Evolutionary conservation across 805 yeast genomes (phyloP), one percentile per base, ranked within the genome.

Genomic region (Nakazawaea populi): DNA sequence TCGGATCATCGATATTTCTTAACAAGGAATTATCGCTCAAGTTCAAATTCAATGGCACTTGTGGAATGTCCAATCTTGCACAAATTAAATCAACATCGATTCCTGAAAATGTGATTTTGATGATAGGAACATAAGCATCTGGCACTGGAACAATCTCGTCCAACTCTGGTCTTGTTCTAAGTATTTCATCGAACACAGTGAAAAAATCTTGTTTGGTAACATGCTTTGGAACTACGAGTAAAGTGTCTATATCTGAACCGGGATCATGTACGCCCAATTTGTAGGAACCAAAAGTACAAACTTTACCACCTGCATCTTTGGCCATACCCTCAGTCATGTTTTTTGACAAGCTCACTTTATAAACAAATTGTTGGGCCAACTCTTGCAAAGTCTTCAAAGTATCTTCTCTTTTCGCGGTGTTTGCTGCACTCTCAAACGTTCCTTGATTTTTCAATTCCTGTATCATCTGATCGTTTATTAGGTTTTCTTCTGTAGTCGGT

Each of bases 301-400:
- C 82, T 65, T 94, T 94, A 37, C 99, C 99, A 38, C 99, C 99
- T 0, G 98, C 96, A 67, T 94, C 99, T 51, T 73, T 77, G 0
- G 98, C 96, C 97, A 94, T 90, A 2, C 97, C 97, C 54, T 94
- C 98, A 36, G 90, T 82, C 97, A 94, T 90, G 62, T 92, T 91
- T 62, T 87, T 90, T 54, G 76, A 80, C 56, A 80, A 76, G 3
- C 95, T 85, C 7, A 90, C 97, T 11, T 70, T 77, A 60, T 80
- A 87, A 1, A 94, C 99, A 68, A 92, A 92, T 56, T 85, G 88
- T 59, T 85, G 79, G 0, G 87, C 79, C 59, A 94, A 61, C 55
- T 80, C 75, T 64, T 94, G 98, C 55, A 94, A 66, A 6, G 77
- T 71, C 46, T 76, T 74, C 39, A 94, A 74, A 8, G 89, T 92